Evolutionary conservation across 2,329 filamentous ascomycete genomes (phyloP), one percentile per base, ranked within the genome.

Genomic region (Botrytis medusae): DNA sequence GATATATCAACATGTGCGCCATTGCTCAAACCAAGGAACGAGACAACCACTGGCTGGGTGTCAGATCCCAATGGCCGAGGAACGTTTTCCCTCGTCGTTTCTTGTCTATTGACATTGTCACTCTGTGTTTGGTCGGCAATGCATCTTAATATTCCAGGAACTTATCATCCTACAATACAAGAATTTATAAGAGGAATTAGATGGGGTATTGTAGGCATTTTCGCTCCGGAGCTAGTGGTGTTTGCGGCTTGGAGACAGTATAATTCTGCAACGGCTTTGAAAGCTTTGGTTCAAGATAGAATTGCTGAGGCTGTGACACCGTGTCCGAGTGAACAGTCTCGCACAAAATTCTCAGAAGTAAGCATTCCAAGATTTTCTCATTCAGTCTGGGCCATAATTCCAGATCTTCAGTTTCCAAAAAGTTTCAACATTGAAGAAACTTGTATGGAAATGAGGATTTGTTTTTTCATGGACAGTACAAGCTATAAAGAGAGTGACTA

Each of bases 71-170:
- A 76, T 25, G 78, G 76, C 12, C 77, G 81, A 29, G 81, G 82
- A 2, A 82, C 81, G 0, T 69, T 79, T 10, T 74, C 76, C n/a
- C 80, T 84, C 37, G 69, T 84, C 2, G 79, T 79, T 74, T 81
- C 78, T 22, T 84, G 82, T 68, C 63, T 81, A 2, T 59, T 82
- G 4, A 82, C 82, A 2, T 75, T 84, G 0, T 69, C 79, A 4
- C 76, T 82, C 0, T 84, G 82, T 74, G 80, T 83, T 10, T 83
- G 81, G 74, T 79, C 80, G 6, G 81, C 81, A 2, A 71, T 84
- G 4, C 82, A 84, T 71, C 76, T 83, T 6, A 83, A 84, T 60
- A 77, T 84, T n/a, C 81, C 81, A 22, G 62, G 59, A 42, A 20
- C 60, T 71, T 61, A 71, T 69, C 69, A 16, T 12, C 74, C 16